phyloP scores from a whole-genome alignment of 2,329 filamentous ascomycete species.

The Ascochyta fabae region DNA sequence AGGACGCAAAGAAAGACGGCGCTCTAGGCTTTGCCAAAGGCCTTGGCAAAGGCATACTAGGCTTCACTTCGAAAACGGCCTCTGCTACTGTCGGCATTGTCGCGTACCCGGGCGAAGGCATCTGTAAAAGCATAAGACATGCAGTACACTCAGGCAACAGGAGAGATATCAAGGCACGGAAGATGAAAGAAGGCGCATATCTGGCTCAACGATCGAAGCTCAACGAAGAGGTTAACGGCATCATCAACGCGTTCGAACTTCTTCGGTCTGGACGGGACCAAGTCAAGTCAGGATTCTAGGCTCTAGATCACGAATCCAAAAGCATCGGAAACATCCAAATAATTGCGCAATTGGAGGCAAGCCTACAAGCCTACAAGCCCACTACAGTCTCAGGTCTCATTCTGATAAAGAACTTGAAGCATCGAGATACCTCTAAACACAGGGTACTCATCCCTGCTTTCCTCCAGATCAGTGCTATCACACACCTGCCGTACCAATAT shows the following conservation, averaged over 20 bases:
- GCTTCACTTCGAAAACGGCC: constrained; percentile 4
- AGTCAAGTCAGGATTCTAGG: background rate
- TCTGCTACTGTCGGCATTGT: constrained; percentile 15
- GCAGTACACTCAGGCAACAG: background rate
- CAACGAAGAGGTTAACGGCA: background rate
- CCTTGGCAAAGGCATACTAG: constrained; percentile 41
- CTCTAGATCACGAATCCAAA: background rate
- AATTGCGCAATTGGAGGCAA: too few relatives aligned
- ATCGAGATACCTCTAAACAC: background rate
- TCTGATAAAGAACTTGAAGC: background rate
- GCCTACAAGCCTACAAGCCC: too few relatives aligned
- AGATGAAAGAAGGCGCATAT: constrained; percentile 6
- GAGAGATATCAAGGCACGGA: constrained; percentile 10
- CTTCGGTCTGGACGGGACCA: background rate
- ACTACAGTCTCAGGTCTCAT: too few relatives aligned
- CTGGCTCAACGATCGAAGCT: background rate
- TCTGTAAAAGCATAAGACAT: constrained; percentile 20
- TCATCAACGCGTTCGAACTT: constrained; percentile 8
- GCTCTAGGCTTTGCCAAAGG: constrained; percentile 43
- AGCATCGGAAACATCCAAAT: too few relatives aligned
- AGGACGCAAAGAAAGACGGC: constrained; percentile 43
- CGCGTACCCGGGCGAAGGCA: constrained; percentile 26
- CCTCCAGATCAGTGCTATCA: background rate
- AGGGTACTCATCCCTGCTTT: background rate
- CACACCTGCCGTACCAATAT: background rate